A percentile compares a stretch with the other conserved stretches of the same genome.
Conservation (phyloP, 768 basidiomycete species). For the Macrolepiota fuliginosa region DNA sequence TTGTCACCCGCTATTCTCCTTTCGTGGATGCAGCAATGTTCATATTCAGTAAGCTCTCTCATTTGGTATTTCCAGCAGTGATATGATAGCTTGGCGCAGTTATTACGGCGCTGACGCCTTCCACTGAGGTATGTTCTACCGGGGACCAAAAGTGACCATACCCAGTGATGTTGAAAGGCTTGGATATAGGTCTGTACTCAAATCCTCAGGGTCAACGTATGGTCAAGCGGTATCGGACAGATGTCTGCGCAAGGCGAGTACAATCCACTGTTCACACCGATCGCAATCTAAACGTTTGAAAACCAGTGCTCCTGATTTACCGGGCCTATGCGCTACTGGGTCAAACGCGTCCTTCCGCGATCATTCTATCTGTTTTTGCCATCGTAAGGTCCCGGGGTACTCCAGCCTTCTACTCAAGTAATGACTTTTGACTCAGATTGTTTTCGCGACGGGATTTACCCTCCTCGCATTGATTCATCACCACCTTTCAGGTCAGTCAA, state of each 20-base stretch:
- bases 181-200: neutral
- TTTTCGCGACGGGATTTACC: neutral
- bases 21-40: neutral
- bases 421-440: neutral
- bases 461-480: neutral
- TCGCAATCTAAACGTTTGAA: neutral
- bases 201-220: neutral
- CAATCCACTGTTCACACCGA: neutral
- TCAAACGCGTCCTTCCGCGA: neutral
- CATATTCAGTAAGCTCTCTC: neutral
- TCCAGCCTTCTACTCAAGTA: neutral
- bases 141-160: no score
- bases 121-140: neutral
- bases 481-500: neutral
- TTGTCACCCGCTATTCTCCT: constrained; percentile 1
- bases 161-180: neutral
- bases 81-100: neutral
- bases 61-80: neutral
- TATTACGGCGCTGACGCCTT: neutral
- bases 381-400: neutral
- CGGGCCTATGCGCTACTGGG: neutral
- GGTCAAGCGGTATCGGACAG: neutral
- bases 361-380: neutral
- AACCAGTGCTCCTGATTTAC: neutral
- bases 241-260: neutral